These are phyloP conservation scores for Aspergillus pseudoterreus DNA, from an alignment of 2,329 filamentous ascomycete species.

Conservation along the genomic window DNA sequence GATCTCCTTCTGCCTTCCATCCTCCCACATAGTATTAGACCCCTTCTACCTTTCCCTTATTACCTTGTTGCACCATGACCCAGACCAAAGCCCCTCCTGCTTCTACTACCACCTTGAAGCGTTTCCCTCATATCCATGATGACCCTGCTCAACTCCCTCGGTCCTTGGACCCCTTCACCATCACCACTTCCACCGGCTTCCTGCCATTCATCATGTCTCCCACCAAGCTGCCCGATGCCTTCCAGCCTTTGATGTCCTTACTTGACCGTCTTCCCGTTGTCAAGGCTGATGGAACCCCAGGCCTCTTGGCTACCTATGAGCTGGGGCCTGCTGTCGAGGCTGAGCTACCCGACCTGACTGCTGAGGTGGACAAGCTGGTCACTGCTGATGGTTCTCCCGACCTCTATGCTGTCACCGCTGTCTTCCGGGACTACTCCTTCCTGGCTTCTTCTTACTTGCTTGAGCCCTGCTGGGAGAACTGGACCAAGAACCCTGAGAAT, in stretches of 20 bases:
- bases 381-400: slow-evolving; percentile 55
- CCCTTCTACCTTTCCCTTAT: slow-evolving; percentile 4
- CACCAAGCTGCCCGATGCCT: slow-evolving; percentile 64
- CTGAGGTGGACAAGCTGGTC: slow-evolving; percentile 64
- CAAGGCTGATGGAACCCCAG: slow-evolving; percentile 68
- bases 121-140: slow-evolving; percentile 44
- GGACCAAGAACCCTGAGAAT: slow-evolving; percentile 55
- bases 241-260: slow-evolving; percentile 67
- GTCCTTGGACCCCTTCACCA: slow-evolving; percentile 45
- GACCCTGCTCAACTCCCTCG: slow-evolving; percentile 39
- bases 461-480: slow-evolving; percentile 82
- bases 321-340: slow-evolving; percentile 71
- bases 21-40: slow-evolving; percentile 1
- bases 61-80: slow-evolving; percentile 30
- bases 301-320: slow-evolving; percentile 69
- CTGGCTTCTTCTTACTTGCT: slow-evolving; percentile 84
- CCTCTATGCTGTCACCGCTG: slow-evolving; percentile 74
- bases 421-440: slow-evolving; percentile 91
- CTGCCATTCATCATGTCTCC: slow-evolving; percentile 39
- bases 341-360: slow-evolving; percentile 74
- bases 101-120: slow-evolving; percentile 32
- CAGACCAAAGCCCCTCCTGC: slow-evolving; percentile 27
- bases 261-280: slow-evolving; percentile 75
- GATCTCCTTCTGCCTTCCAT: neutral
- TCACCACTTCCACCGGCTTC: slow-evolving; percentile 46